phyloP scores from a whole-genome alignment of 768 basidiomycete species.

The Hortiboletus flavorubellus region DNA sequence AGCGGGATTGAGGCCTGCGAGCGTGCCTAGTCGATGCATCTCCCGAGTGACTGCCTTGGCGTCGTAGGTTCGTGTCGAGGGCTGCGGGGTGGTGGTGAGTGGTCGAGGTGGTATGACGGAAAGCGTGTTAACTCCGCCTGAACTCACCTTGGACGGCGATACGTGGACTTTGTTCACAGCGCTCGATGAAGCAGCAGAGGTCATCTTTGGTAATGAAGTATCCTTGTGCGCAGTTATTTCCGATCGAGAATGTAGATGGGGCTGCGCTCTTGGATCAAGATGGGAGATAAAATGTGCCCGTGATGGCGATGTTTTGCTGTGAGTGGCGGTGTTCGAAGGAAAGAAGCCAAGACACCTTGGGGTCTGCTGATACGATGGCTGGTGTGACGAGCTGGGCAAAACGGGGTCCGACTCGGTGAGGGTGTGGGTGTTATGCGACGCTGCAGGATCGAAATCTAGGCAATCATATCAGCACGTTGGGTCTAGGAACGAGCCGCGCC shows the following conservation, averaged over 20 bases:
- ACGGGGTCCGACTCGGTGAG: conserved; percentile 9
- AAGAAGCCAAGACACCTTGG: conserved; percentile 32
- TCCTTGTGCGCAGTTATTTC: conserved; percentile 30
- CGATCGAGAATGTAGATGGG: conserved; percentile 37
- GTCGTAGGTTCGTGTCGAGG: conserved; percentile 73
- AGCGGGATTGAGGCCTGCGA: conserved; percentile 51
- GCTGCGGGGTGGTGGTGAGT: conserved; percentile 30
- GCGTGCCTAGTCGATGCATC: conserved; percentile 77
- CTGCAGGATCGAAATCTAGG: conserved; percentile 12
- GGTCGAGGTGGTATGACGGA: conserved; percentile 4
- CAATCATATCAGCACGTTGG: conserved; percentile 6
- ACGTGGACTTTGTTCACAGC: conserved; percentile 28
- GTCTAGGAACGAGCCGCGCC: conserved; percentile 4
- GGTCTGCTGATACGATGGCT: conserved; percentile 32
- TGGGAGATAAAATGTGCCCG: conserved; percentile 17
- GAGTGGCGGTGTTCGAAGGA: conserved; percentile 39
- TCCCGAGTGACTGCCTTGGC: conserved; percentile 77
- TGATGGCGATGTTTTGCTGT: conserved; percentile 28
- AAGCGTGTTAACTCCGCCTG: conserved; percentile 17
- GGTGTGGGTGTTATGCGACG: conserved; percentile 10
- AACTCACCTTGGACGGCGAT: conserved; percentile 35
- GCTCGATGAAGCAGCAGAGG: conserved; percentile 27
- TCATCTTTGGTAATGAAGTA: conserved; percentile 19
- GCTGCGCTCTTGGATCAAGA: conserved; percentile 34
- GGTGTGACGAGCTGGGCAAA: conserved; percentile 4